A percentile compares a stretch with the other conserved stretches of the same genome.
These are phyloP conservation scores for Penicillium sp. DNA, from an alignment of 2,329 filamentous ascomycete species.

Conservation along the genomic window DNA sequence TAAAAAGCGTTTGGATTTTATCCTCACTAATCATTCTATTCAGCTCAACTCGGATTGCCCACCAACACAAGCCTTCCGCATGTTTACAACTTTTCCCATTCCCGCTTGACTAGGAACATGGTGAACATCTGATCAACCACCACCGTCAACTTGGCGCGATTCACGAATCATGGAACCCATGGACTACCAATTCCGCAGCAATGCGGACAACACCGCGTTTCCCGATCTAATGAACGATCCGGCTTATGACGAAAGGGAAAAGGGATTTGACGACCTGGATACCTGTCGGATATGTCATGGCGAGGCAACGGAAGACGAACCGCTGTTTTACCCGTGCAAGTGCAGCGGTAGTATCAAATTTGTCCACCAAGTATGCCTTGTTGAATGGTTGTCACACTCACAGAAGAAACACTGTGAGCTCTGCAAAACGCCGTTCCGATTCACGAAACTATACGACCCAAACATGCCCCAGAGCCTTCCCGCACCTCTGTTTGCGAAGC, in stretches of 20 bases:
- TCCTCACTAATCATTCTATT: not conserved
- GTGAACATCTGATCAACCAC: constrained; percentile 18
- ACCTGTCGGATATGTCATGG: constrained; percentile 96
- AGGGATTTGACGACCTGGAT: constrained; percentile 51
- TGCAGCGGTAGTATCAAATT: constrained; percentile 98
- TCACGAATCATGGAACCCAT: constrained; percentile 23
- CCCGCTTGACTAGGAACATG: constrained; percentile 13
- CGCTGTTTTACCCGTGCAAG: constrained; percentile 95
- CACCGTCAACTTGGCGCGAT: constrained; percentile 15
- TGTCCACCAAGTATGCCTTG: constrained; percentile 93
- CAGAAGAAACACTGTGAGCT: constrained; percentile 99
- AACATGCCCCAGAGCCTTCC: constrained; percentile 84
- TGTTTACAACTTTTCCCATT: constrained; percentile 1
- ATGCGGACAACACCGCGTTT: constrained; percentile 17
- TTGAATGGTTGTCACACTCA: constrained; percentile 97
- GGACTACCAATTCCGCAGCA: constrained; percentile 16
- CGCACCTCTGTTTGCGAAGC: constrained; percentile 66
- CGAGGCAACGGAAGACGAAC: constrained; percentile 71
- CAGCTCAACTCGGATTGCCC: not conserved
- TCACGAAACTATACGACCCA: constrained; percentile 93
- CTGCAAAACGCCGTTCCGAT: constrained; percentile 95
- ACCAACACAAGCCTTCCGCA: not conserved
- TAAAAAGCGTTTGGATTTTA: not conserved
- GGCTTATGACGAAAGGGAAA: constrained; percentile 37
- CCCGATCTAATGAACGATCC: constrained; percentile 53